Evolutionary conservation across 495 filamentous ascomycete genomes (phyloP), one percentile per base, ranked within the genome.

Genomic region (Rusavskia elegans): DNA sequence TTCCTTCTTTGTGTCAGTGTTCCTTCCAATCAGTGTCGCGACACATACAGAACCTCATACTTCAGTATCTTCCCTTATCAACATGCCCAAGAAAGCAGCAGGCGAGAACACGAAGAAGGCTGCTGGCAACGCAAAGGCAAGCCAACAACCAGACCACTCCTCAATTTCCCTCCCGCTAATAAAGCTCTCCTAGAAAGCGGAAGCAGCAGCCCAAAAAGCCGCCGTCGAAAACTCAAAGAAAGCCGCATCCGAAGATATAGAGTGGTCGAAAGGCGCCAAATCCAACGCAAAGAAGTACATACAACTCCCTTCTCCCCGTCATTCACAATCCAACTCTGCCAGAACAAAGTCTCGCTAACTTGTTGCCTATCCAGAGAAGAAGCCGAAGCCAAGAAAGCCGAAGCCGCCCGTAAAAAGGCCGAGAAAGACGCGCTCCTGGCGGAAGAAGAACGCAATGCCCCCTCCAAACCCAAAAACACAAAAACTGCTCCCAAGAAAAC

Each of bases 191-290:
- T 74, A 88, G 71, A 98, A 98, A 73, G 89, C 92, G 53, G 87
- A 95, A 42, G 78, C 79, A 10, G 90, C 89, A 0, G 81, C 84
- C 2, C 59, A 72, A 45, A 98, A 95, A 66, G 75, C 79, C 36
- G 85, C 85, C 8, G 79, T 59, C 0, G 82, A 83, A 49, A 73
- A 84, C 19, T 66, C 76, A n/a, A 85, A 83, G 68, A 77, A 70
- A 32, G 78, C 77, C 0, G 75, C 70, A 0, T 79, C 66, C 38
- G 93, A 96, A 59, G 82, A 83, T 10, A 72, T 72, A 54, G 72
- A 94, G 56, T 98, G 92, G 92, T 52, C 69, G 2, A 86, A 94
- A 68, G 92, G 92, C 49, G 62, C 84, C 30, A 98, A 97, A 70
- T 78, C 71, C 52, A 85, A 68, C 54, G 64, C 84, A 21, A 96